A percentile compares a stretch with the other conserved stretches of the same genome.
These are phyloP conservation scores for Pseudocercospora fuligena DNA, from an alignment of 2,329 filamentous ascomycete species.

Conservation along the genomic window DNA sequence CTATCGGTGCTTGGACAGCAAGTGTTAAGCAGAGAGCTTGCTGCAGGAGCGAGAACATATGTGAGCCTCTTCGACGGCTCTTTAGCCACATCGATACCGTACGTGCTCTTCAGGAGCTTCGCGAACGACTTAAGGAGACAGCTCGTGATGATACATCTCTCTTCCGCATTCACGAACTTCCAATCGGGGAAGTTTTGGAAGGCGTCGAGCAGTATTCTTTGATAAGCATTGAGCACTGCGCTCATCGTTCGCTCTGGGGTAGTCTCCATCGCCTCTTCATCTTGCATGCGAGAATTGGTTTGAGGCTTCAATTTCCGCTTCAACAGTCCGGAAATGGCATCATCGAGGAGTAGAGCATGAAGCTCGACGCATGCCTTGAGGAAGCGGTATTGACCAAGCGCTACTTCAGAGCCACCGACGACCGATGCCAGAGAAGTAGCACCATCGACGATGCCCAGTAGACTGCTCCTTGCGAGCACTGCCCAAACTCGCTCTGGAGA, in stretches of 20 bases:
- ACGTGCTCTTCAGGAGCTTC: slow-evolving; percentile 72
- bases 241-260: slow-evolving; percentile 79
- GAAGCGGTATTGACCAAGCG: slow-evolving; percentile 76
- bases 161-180: slow-evolving; percentile 73
- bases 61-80: slow-evolving; percentile 57
- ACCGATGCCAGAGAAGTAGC: slow-evolving; percentile 78
- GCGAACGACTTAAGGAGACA: slow-evolving; percentile 72
- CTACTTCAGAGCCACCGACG: slow-evolving; percentile 80
- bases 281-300: slow-evolving; percentile 29
- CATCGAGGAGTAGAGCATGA: slow-evolving; percentile 76
- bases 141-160: slow-evolving; percentile 71
- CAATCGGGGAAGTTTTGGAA: slow-evolving; percentile 86
- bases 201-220: slow-evolving; percentile 77
- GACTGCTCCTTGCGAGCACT: slow-evolving; percentile 77
- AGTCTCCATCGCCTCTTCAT: slow-evolving; percentile 63
- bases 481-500: slow-evolving; percentile 89
- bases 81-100: slow-evolving; percentile 70
- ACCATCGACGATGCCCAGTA: slow-evolving; percentile 77
- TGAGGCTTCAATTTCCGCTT: slow-evolving; percentile 56
- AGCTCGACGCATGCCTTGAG: slow-evolving; percentile 74
- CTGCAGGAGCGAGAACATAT: slow-evolving; percentile 70
- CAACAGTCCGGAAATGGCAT: slow-evolving; percentile 71
- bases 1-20: slow-evolving; percentile 53
- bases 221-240: slow-evolving; percentile 72
- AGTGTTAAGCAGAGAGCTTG: slow-evolving; percentile 74